phyloP scores from a whole-genome alignment of 2,329 filamentous ascomycete species.

The Acephala macrosclerotiorum region DNA sequence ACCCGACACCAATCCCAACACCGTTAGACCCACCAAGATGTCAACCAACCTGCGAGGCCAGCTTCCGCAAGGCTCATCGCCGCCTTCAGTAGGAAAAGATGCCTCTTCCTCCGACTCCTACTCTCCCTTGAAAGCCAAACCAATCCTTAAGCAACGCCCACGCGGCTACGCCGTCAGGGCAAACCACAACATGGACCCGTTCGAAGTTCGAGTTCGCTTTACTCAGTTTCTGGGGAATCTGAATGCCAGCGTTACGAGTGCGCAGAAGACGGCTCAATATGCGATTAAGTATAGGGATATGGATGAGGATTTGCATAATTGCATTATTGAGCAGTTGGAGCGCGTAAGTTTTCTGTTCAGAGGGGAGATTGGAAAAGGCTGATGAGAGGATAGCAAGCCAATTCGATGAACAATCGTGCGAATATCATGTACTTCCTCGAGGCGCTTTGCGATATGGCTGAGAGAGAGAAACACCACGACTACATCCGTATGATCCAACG shows the following conservation, averaged over 20 bases:
- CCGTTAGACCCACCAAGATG: not conserved
- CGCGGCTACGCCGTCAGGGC: not conserved
- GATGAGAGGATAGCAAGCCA: constrained; percentile 57
- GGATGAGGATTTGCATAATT: constrained; percentile 96
- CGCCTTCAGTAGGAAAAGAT: not conserved
- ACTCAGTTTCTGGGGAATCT: constrained; percentile 88
- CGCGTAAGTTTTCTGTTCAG: constrained; percentile 58
- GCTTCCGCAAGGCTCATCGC: not conserved
- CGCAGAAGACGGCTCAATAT: constrained; percentile 93
- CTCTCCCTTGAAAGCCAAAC: not conserved
- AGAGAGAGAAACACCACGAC: constrained; percentile 72
- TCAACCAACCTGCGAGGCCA: not conserved
- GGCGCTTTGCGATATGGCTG: constrained; percentile 77
- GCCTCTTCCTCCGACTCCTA: not conserved
- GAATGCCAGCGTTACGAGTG: constrained; percentile 87
- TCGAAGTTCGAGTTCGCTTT: constrained; percentile 98
- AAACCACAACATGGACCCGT: constrained; percentile 67
- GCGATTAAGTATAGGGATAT: constrained; percentile 92
- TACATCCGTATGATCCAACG: constrained; percentile 96
- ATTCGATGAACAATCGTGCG: constrained; percentile 94
- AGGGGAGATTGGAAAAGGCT: too few relatives aligned
- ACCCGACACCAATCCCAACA: not conserved
- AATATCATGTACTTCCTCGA: constrained; percentile 99
- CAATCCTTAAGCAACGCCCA: too few relatives aligned
- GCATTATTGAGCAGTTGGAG: constrained; percentile 95